Conservation (phyloP, 306 rosid genomes). For the Delonix regia region DNA sequence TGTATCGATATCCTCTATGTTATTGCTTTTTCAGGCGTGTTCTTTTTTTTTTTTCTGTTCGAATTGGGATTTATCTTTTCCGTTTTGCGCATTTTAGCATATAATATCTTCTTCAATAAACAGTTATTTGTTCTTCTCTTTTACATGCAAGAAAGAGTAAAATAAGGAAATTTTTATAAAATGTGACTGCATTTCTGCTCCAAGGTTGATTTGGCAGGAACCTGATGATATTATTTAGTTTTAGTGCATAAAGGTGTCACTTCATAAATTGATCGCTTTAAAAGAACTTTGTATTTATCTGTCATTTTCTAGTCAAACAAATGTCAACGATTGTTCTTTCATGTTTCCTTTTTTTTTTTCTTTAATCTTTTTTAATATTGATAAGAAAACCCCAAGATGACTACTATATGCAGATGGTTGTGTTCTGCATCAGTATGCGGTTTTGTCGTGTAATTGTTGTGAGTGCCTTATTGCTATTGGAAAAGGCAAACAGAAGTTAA, state of each 20-base stretch:
- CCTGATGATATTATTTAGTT: not conserved
- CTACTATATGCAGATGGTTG: not conserved
- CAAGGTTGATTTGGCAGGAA: not conserved
- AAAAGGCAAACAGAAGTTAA: not conserved
- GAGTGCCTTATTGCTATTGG: not conserved
- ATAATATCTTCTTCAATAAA: not conserved
- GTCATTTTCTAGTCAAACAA: not conserved
- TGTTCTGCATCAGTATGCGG: not conserved
- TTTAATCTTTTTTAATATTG: not conserved
- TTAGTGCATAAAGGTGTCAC: not conserved
- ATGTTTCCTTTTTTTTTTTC: too few relatives aligned
- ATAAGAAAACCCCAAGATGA: not conserved
- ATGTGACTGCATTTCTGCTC: slow-evolving; percentile 1
- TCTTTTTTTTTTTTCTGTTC: not conserved
- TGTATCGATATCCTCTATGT: slow-evolving; percentile 2
- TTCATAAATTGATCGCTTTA: not conserved
- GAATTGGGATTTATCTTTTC: not conserved
- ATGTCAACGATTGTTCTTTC: not conserved
- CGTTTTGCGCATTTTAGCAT: slow-evolving; percentile 17
- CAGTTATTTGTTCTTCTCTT: not conserved
- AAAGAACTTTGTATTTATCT: not conserved
- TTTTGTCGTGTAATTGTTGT: not conserved
- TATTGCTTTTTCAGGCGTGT: not conserved
- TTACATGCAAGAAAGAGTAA: not conserved
- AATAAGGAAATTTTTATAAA: slow-evolving; percentile 10